Conservation (phyloP, 306 rosid species). For the Glycine soja region DNA sequence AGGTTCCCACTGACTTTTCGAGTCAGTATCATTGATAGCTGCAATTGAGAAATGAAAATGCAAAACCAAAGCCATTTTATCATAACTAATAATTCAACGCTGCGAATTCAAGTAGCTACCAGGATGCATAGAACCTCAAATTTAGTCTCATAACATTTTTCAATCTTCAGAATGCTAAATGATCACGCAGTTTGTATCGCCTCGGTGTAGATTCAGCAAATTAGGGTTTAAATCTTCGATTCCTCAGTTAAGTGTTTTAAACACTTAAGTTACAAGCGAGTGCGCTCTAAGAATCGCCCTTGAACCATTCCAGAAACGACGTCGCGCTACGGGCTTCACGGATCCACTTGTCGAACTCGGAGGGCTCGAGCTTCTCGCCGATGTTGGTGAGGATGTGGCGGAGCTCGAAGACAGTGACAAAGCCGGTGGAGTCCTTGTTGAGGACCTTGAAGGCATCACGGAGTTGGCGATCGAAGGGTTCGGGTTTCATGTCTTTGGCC, state of each 20-base stretch:
- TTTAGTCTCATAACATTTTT: conserved; percentile 40
- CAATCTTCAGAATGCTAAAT: conserved; percentile 22
- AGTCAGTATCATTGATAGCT: conserved; percentile 89
- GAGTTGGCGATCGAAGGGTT: conserved; percentile 96
- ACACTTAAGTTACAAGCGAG: neutral
- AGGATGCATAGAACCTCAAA: conserved; percentile 18
- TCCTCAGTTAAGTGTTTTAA: conserved; percentile 7
- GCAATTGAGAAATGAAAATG: conserved; percentile 82
- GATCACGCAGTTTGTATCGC: conserved; percentile 10
- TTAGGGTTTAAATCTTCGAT: conserved; percentile 46
- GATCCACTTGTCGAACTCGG: conserved; percentile 99
- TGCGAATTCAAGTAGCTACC: conserved; percentile 35
- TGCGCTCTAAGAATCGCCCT: conserved; percentile 39
- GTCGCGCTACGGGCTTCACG: conserved; percentile 41
- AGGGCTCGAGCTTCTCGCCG: conserved; percentile 94
- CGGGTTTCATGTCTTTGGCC: conserved; percentile 94
- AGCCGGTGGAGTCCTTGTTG: conserved; percentile 88
- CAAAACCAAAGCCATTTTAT: neutral
- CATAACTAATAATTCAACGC: conserved; percentile 9
- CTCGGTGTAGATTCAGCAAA: neutral
- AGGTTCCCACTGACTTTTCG: conserved; percentile 87
- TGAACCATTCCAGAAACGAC: conserved; percentile 29
- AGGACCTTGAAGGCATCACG: conserved; percentile 96
- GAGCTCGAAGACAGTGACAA: conserved; percentile 83
- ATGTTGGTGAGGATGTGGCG: conserved; percentile 94